Base-by-base conservation (phyloP, 371 early-diverging fungal species). In the Choanephora cucurbitarum region DNA sequence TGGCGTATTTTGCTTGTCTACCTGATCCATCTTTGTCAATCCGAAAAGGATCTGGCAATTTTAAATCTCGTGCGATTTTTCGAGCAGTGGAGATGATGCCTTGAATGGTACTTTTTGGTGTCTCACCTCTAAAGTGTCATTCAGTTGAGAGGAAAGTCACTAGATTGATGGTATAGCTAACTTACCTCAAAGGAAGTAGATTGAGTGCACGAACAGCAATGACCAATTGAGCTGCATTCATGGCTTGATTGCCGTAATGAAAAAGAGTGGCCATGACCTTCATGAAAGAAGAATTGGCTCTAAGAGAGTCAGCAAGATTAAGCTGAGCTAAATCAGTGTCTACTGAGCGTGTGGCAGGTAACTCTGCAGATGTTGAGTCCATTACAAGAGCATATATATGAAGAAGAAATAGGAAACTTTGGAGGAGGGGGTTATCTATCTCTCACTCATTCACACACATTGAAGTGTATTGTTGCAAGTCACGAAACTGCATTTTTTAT, bases 21-120 rank as follows among this genome's bases (percentile, higher is more conserved):
- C 73, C 73, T 21, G 64, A 47, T 28, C 61, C 69, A 43, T 75
- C 71, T 39, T 67, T 73, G 17, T 72, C 65, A 44, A 79, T 79
- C 19, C 57, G 55, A 44, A 79, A 79, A 10, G 80, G 80, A 64
- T 79, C 80, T 13, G 73, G 58, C 14, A 70, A 31, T 10, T 66
- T 57, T 9, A 72, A 53, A 47, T 73, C 73, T 56, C 80, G 63
- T 2, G 77, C 76, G 9, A 64, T 60, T 54, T 70, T 71, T 23
- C 80, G 70, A 6, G 80, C 67, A 14, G 80, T 76, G n/a, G 77
- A 76, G 17, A 79, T 73, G 45, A 79, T 79, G 49, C 80, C 80
- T 56, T 79, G 80, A 23, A 79, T 72, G 14, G 80, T 79, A 54
- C 80, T 75, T 57, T 70, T 75, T n/a, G 80, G 80, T 22, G 80